These are phyloP conservation scores for Podila minutissima DNA, from an alignment of 192 early-diverging fungal genomes.

Conservation along the genomic window DNA sequence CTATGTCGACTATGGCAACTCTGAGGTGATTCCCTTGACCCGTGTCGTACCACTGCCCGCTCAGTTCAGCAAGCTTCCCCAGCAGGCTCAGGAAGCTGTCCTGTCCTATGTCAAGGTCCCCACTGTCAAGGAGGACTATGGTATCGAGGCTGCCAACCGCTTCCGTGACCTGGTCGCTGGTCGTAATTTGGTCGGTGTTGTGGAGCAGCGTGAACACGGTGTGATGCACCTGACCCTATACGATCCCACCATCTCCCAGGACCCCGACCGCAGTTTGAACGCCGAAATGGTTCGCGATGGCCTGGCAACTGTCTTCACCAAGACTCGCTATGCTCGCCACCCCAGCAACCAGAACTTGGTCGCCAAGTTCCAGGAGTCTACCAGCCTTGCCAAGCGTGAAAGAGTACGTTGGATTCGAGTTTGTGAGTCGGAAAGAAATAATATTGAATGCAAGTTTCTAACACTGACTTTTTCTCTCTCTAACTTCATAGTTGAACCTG, in stretches of 20 bases:
- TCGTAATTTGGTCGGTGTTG: constrained; percentile 76
- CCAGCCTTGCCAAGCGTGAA: constrained; percentile 72
- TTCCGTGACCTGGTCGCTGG: constrained; percentile 73
- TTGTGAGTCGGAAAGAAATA: too few species aligned
- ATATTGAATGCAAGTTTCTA: not conserved
- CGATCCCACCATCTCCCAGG: constrained; percentile 66
- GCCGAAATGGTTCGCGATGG: constrained; percentile 73
- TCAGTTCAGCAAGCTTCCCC: constrained; percentile 72
- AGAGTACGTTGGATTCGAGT: constrained; percentile 55
- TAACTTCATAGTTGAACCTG: constrained; percentile 53
- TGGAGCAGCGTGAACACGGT: constrained; percentile 70
- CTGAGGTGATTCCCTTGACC: constrained; percentile 76
- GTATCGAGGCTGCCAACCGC: constrained; percentile 73
- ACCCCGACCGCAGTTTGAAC: constrained; percentile 75
- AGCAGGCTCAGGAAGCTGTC: constrained; percentile 85
- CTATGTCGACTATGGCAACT: constrained; percentile 97
- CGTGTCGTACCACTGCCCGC: constrained; percentile 81
- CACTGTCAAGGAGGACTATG: constrained; percentile 74
- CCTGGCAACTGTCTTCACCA: constrained; percentile 62
- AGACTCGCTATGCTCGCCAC: constrained; percentile 59
- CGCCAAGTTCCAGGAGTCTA: constrained; percentile 69
- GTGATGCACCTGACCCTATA: constrained; percentile 74
- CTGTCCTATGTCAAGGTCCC: constrained; percentile 85
- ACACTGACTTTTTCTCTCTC: not conserved
- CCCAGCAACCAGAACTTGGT: constrained; percentile 62